Evolutionary conservation across 2,329 filamentous ascomycete genomes (phyloP), one percentile per base, ranked within the genome.

Genomic region (Venturia aucupariae): DNA sequence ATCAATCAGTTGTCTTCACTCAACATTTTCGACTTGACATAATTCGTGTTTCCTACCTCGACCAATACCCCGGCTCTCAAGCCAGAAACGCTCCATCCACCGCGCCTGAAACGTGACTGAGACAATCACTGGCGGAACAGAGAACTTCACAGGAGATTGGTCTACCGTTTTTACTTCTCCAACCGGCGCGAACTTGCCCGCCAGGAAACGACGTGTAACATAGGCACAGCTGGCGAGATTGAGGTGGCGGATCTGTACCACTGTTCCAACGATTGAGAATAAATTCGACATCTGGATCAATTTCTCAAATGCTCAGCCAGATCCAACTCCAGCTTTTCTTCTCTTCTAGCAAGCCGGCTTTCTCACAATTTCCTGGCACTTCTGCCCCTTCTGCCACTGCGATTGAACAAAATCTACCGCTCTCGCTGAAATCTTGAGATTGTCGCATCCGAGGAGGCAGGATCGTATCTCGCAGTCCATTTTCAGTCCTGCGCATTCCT

Each of bases 401-500:
- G 32, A 35, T 4, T 35, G 10, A 4, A 4, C 32, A 35, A 4
- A 4, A 35, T 35, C 32, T 35, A 35, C 4, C 32, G 32, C 32
- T 4, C 32, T 10, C 32, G 32, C 32, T 35, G 32, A 35, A 35
- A 35, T 35, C 32, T 35, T 10, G 32, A 35, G 32, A 4, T 35
- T 35, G 44, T 5, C 8, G 8, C 10, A 46, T 24, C 19, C 10
- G n/a, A 46, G n/a, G 44, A 24, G 19, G n/a, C 44, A 7, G 44
- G 19, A 6, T 41, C 17, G 4, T 10, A 35, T 35, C 32, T 61
- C 59, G 27, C 5, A 7, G n/a, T 7, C 27, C 3, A 63, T 41
- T 79, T 81, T 66, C 80, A 80, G 67, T 84, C 82, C 67, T 78
- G 79, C 69, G 78, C 82, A 69, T 79, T 81, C 74, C 75, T 75